Evolutionary conservation across 129 eudicot species (phyloP).

Genomic region (Oenanthe sinensis): DNA sequence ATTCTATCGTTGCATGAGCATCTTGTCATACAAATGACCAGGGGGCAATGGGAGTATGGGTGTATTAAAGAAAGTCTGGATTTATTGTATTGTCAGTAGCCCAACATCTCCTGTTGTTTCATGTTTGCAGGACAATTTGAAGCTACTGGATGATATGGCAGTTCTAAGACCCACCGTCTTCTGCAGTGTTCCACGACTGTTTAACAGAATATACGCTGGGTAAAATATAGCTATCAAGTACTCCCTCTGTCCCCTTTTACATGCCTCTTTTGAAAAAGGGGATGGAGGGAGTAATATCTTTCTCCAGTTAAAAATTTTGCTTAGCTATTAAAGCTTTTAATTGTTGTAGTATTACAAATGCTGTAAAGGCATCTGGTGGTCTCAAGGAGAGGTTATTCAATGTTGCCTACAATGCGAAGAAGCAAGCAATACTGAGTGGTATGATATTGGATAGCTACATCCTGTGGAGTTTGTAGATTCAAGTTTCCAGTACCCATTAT

Average conservation of each 20-base stretch:
- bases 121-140: conserved; percentile 56
- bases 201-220: conserved; percentile 70
- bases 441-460: conserved; percentile 5
- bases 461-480: neutral
- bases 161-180: conserved; percentile 65
- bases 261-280: no score
- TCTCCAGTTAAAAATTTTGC: neutral
- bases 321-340: neutral
- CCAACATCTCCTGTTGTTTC: neutral
- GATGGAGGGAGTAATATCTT: no score
- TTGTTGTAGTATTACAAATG: conserved; percentile 53
- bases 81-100: neutral
- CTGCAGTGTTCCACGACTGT: conserved; percentile 86
- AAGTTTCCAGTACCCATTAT: neutral
- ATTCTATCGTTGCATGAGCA: neutral
- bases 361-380: conserved; percentile 67
- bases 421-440: conserved; percentile 71
- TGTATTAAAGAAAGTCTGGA: neutral
- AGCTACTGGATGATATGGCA: conserved; percentile 77
- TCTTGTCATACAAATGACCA: neutral
- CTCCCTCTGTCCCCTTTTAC: no score
- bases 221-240: conserved; percentile 18
- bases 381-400: conserved; percentile 56
- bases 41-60: neutral
- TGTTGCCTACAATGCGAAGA: conserved; percentile 74